A percentile compares a stretch with the other conserved stretches of the same genome.
Conservation (phyloP, 2,329 filamentous ascomycete species). For the Neofusicoccum sp. region DNA sequence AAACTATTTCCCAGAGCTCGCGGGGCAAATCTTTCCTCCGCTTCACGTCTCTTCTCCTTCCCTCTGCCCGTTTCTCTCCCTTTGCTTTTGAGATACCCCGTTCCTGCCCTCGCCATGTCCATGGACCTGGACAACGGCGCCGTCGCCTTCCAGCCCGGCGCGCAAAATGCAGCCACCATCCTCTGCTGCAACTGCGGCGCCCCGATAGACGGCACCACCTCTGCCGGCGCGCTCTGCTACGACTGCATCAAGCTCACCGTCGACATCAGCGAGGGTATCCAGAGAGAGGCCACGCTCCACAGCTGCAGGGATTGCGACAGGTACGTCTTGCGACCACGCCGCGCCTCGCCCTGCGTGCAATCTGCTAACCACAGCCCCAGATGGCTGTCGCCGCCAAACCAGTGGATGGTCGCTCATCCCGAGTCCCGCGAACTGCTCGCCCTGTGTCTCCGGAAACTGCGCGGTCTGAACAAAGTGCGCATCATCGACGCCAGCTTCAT, state of each 20-base stretch:
- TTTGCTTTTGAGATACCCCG: slow-evolving; percentile 11
- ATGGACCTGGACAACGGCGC: slow-evolving; percentile 42
- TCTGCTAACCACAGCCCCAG: slow-evolving; percentile 18
- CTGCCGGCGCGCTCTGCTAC: slow-evolving; percentile 85
- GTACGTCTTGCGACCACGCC: background rate
- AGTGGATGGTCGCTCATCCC: slow-evolving; percentile 79
- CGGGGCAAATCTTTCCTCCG: slow-evolving; percentile 3
- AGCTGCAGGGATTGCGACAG: slow-evolving; percentile 90
- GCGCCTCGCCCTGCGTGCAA: slow-evolving; percentile 9
- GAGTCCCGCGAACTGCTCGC: slow-evolving; percentile 93
- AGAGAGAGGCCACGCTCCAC: slow-evolving; percentile 84
- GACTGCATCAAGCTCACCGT: slow-evolving; percentile 94
- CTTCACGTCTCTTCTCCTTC: background rate
- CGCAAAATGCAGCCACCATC: slow-evolving; percentile 62
- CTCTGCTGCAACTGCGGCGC: slow-evolving; percentile 98
- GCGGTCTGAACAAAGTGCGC: slow-evolving; percentile 82
- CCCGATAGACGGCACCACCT: slow-evolving; percentile 73
- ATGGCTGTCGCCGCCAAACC: slow-evolving; percentile 82
- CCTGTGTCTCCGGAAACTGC: slow-evolving; percentile 82
- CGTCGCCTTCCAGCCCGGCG: slow-evolving; percentile 39
- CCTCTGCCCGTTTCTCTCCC: too few relatives aligned
- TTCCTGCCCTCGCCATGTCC: slow-evolving; percentile 18
- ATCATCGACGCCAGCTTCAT: slow-evolving; percentile 96
- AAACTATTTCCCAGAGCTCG: slow-evolving; percentile 7
- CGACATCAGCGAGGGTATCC: slow-evolving; percentile 89